These are phyloP conservation scores for Monilinia vaccinii-corymbosi DNA, from an alignment of 2,329 filamentous ascomycete genomes.

Conservation along the genomic window DNA sequence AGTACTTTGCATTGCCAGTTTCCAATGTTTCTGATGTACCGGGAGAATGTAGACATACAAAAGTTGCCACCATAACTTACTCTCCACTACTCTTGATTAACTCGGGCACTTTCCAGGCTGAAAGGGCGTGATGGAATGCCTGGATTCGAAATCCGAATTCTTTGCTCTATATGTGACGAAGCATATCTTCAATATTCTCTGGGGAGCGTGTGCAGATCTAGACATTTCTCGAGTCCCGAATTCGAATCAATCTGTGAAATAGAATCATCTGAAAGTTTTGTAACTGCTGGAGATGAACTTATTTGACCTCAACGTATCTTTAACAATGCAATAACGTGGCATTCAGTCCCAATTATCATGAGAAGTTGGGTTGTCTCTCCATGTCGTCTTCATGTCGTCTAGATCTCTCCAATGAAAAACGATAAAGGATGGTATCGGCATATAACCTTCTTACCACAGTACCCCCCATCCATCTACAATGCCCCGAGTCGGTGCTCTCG, in stretches of 20 bases:
- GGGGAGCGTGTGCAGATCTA: slow-evolving; percentile 19
- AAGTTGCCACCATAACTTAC: slow-evolving; percentile 22
- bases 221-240: slow-evolving; percentile 24
- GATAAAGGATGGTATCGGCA: too few species aligned
- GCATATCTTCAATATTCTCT: slow-evolving; percentile 33
- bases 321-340: background rate
- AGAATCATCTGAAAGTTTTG: slow-evolving; percentile 18
- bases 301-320: too few species aligned
- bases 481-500: background rate
- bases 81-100: slow-evolving; percentile 33
- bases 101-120: slow-evolving; percentile 34
- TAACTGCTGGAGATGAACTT: slow-evolving; percentile 13
- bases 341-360: background rate
- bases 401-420: too few species aligned
- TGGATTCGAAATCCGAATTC: slow-evolving; percentile 36
- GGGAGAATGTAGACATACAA: background rate
- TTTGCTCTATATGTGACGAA: slow-evolving; percentile 33
- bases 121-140: slow-evolving; percentile 35
- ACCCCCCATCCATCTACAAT: too few species aligned
- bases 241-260: slow-evolving; percentile 19
- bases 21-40: slow-evolving; percentile 29
- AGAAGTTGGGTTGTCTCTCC: background rate
- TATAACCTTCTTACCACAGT: too few species aligned
- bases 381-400: too few species aligned
- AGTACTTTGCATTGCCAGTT: slow-evolving; percentile 34